A percentile compares a stretch with the other conserved stretches of the same genome.
These are phyloP conservation scores for Skeletonema menzelii DNA, from an alignment of 108 stramenopile species.

Conservation along the genomic window DNA sequence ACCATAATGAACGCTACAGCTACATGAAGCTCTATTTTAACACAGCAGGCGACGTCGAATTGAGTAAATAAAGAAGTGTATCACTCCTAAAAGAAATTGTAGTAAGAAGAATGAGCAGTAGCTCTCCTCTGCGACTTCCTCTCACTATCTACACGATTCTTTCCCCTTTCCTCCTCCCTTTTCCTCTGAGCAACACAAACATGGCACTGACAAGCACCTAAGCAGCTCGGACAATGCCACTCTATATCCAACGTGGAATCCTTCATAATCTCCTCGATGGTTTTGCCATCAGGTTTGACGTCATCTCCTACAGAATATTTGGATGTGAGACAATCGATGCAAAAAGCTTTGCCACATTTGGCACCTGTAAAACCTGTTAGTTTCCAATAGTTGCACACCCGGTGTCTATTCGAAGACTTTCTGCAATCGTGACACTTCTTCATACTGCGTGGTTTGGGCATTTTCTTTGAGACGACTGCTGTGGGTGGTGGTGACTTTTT, in stretches of 20 bases:
- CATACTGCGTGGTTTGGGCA: not conserved
- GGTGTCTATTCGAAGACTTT: slow-evolving; percentile 11
- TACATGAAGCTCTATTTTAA: no score
- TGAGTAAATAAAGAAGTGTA: not conserved
- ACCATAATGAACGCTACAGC: no score
- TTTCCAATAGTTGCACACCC: slow-evolving; percentile 32
- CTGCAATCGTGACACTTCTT: slow-evolving; percentile 45
- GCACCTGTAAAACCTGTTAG: slow-evolving; percentile 7
- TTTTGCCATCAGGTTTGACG: slow-evolving; percentile 15
- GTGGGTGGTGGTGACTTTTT: not conserved
- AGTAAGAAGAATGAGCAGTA: slow-evolving; percentile 6
- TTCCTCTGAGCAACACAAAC: slow-evolving; percentile 25
- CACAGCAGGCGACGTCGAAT: no score
- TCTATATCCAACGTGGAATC: slow-evolving; percentile 5
- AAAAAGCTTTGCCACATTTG: slow-evolving; percentile 35
- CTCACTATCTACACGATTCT: slow-evolving; percentile 9
- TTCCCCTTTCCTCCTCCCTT: slow-evolving; percentile 32
- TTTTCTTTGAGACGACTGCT: slow-evolving; percentile 1
- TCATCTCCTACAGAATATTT: slow-evolving; percentile 32
- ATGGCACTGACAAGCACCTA: slow-evolving; percentile 20
- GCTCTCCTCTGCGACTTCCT: slow-evolving; percentile 15
- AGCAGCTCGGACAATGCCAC: slow-evolving; percentile 45
- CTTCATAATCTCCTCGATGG: slow-evolving; percentile 18
- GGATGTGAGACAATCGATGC: slow-evolving; percentile 21
- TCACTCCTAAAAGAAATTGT: not conserved